Evolutionary conservation across 163 green algal species (phyloP).

Genomic region (Scenedesmus sp.): DNA sequence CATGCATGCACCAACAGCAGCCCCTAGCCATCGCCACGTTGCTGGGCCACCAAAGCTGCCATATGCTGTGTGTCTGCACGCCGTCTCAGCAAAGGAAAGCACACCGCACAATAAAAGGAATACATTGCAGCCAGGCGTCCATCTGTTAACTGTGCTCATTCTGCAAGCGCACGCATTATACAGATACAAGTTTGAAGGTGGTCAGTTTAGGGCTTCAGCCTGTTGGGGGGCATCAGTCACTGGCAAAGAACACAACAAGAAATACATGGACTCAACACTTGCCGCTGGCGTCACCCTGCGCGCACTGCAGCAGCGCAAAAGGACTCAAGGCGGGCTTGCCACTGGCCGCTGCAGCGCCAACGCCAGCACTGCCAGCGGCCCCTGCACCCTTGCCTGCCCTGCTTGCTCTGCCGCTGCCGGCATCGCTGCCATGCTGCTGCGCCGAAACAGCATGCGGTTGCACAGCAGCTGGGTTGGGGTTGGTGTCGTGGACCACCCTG

Average conservation of each 20-base stretch:
- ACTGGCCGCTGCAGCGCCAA: neutral
- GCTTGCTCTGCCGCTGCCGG: neutral
- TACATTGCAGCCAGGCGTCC: neutral
- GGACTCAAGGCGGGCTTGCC: conserved; percentile 17
- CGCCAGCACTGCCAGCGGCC: neutral
- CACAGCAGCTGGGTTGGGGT: neutral
- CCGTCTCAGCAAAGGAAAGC: no score
- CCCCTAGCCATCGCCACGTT: neutral
- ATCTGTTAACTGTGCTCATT: neutral
- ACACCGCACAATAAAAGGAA: no score
- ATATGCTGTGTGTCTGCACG: no score
- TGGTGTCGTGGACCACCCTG: neutral
- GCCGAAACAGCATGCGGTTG: neutral
- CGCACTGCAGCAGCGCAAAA: conserved; percentile 40
- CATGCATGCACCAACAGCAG: neutral
- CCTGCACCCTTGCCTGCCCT: neutral
- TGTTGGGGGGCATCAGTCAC: neutral
- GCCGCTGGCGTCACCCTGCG: neutral
- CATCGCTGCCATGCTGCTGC: neutral
- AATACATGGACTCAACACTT: neutral
- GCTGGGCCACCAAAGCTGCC: no score
- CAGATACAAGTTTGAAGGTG: neutral
- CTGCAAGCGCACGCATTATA: neutral
- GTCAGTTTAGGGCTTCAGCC: neutral
- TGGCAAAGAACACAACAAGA: neutral